Conservation (phyloP, 176 grass and related monocot species). For the Aechmea fasciata region DNA sequence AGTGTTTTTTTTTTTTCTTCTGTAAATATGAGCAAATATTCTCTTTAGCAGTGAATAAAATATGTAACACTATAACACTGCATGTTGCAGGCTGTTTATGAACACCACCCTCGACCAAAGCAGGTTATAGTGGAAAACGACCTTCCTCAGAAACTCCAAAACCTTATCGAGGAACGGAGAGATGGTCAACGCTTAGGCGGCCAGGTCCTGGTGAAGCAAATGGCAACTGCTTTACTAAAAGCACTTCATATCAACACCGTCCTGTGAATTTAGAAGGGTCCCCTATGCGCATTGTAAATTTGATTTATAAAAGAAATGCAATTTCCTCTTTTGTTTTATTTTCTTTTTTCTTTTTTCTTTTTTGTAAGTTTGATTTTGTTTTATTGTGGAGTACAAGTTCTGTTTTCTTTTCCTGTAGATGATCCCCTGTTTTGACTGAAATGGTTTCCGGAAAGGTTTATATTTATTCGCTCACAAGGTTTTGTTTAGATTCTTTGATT, state of each 20-base stretch:
- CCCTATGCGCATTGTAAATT: slow-evolving; percentile 44
- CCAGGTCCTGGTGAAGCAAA: slow-evolving; percentile 96
- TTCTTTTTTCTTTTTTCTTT: background rate
- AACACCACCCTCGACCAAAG: slow-evolving; percentile 95
- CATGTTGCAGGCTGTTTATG: slow-evolving; percentile 75
- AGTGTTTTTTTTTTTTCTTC: no score
- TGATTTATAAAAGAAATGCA: slow-evolving; percentile 30
- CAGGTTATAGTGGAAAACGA: slow-evolving; percentile 99
- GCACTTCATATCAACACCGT: slow-evolving; percentile 97
- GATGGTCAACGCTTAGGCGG: slow-evolving; percentile 79
- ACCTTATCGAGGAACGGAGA: slow-evolving; percentile 91
- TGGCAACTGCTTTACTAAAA: slow-evolving; percentile 91
- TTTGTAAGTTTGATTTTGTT: slow-evolving; percentile 10
- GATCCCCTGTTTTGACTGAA: slow-evolving; percentile 41
- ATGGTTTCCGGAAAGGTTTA: background rate
- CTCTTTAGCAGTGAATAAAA: background rate
- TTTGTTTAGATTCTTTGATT: no score
- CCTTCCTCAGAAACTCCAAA: slow-evolving; percentile 89
- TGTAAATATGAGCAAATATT: no score
- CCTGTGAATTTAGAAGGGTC: slow-evolving; percentile 42
- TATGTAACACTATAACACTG: background rate
- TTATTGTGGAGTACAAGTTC: slow-evolving; percentile 19
- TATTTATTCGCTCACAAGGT: background rate
- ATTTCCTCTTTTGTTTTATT: slow-evolving; percentile 4
- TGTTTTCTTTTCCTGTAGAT: slow-evolving; percentile 29